These are phyloP conservation scores for Globisporangium okanoganense DNA, from an alignment of 352 stramenopile species.

Conservation along the genomic window DNA sequence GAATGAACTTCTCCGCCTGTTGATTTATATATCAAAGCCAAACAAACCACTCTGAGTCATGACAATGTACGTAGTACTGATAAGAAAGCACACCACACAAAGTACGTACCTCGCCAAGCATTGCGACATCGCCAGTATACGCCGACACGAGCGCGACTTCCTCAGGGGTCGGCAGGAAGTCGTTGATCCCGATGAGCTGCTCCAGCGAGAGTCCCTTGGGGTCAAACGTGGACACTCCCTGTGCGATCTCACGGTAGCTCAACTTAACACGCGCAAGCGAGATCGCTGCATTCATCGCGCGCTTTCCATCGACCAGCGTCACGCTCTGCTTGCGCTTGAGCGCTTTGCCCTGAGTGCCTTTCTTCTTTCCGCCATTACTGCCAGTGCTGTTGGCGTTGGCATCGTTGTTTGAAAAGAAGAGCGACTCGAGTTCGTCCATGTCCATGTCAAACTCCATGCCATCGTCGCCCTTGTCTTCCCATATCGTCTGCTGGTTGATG, in stretches of 20 bases:
- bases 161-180: slow-evolving; percentile 93
- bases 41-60: neutral
- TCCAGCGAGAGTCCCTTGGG: slow-evolving; percentile 55
- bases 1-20: slow-evolving; percentile 86
- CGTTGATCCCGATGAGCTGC: slow-evolving; percentile 87
- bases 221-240: slow-evolving; percentile 69
- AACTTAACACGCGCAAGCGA: slow-evolving; percentile 94
- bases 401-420: slow-evolving; percentile 78
- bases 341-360: slow-evolving; percentile 25
- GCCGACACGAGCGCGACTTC: slow-evolving; percentile 80
- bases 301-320: slow-evolving; percentile 93
- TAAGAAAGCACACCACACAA: neutral
- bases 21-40: neutral
- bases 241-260: slow-evolving; percentile 85
- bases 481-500: slow-evolving; percentile 71
- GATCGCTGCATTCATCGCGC: slow-evolving; percentile 97
- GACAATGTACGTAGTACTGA: no score
- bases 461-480: slow-evolving; percentile 76
- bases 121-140: slow-evolving; percentile 67
- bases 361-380: slow-evolving; percentile 45
- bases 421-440: slow-evolving; percentile 83
- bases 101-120: slow-evolving; percentile 61
- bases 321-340: slow-evolving; percentile 82
- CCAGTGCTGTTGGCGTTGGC: slow-evolving; percentile 12
- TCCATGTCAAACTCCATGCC: slow-evolving; percentile 75